A percentile compares a stretch with the other conserved stretches of the same genome.
phyloP scores from a whole-genome alignment of 2,329 filamentous ascomycete species.

The Epichloe uncinata region DNA sequence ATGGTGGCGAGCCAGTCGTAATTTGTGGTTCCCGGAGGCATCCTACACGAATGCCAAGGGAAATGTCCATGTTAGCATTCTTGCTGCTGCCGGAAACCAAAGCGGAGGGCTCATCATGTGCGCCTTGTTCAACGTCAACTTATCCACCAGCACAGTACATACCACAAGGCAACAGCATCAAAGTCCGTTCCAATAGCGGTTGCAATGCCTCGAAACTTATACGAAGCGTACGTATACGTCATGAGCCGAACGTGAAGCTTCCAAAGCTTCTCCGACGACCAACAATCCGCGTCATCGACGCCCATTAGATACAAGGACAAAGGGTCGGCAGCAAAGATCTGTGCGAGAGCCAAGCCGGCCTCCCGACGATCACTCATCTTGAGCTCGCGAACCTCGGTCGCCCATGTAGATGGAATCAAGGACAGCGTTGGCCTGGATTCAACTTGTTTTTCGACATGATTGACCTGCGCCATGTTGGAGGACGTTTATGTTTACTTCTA shows the following conservation, averaged over 20 bases:
- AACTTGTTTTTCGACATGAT: neutral
- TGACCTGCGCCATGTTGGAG: conserved; percentile 6
- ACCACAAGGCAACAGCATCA: conserved; percentile 71
- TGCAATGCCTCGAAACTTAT: conserved; percentile 60
- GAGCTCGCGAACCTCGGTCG: conserved; percentile 47
- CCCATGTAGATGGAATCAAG: conserved; percentile 39
- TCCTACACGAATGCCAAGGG: conserved; percentile 32
- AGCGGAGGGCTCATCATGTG: too few species aligned
- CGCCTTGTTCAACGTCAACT: too few species aligned
- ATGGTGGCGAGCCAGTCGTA: conserved; percentile 61
- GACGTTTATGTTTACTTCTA: conserved; percentile 7
- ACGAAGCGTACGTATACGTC: conserved; percentile 63
- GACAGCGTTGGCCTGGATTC: conserved; percentile 20
- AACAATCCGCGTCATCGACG: conserved; percentile 50
- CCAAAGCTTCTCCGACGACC: conserved; percentile 57
- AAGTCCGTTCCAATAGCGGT: conserved; percentile 63
- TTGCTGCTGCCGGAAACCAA: neutral
- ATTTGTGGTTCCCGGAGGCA: conserved; percentile 60
- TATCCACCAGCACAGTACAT: neutral
- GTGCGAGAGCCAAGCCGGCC: conserved; percentile 58
- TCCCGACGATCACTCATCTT: conserved; percentile 54
- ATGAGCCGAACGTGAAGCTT: conserved; percentile 64
- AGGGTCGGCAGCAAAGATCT: conserved; percentile 65
- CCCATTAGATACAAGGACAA: conserved; percentile 64
- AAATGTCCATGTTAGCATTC: neutral